phyloP scores from a whole-genome alignment of 305 asterid species.

The Petunia hybrid region DNA sequence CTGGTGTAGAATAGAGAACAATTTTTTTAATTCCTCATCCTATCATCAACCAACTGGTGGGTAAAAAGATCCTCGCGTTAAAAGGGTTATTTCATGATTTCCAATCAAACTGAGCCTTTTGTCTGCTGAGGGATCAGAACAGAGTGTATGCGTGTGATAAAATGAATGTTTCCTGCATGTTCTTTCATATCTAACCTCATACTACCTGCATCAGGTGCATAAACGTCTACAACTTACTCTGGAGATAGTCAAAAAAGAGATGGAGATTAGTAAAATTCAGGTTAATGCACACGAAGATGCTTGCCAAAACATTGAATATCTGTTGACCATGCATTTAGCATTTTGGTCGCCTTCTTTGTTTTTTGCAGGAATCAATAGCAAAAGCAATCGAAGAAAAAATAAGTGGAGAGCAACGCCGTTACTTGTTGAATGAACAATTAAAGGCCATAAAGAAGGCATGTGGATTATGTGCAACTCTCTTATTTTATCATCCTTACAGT shows the following conservation, averaged over 20 bases:
- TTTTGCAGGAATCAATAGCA: conserved; percentile 88
- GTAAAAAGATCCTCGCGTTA: neutral
- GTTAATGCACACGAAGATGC: conserved; percentile 44
- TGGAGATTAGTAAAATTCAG: conserved; percentile 99
- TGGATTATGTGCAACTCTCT: conserved; percentile 27
- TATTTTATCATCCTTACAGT: neutral
- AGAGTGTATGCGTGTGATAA: conserved; percentile 4
- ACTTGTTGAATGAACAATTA: conserved; percentile 90
- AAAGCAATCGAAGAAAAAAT: conserved; percentile 99
- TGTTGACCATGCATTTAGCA: conserved; percentile 23
- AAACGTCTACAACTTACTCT: conserved; percentile 85
- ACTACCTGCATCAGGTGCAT: conserved; percentile 60
- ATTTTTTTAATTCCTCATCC: neutral
- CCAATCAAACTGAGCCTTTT: neutral
- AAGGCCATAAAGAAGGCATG: conserved; percentile 97
- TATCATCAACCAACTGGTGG: neutral
- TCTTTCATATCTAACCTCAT: neutral
- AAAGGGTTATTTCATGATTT: neutral
- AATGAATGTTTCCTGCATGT: neutral
- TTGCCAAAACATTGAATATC: conserved; percentile 15
- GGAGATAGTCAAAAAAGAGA: conserved; percentile 96
- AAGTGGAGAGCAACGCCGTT: conserved; percentile 98
- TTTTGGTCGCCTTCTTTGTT: conserved; percentile 37
- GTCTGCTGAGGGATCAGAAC: neutral
- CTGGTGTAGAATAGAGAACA: neutral